Evolutionary conservation across 352 stramenopile genomes (phyloP).

Genomic region (Blastocystis sp.): DNA sequence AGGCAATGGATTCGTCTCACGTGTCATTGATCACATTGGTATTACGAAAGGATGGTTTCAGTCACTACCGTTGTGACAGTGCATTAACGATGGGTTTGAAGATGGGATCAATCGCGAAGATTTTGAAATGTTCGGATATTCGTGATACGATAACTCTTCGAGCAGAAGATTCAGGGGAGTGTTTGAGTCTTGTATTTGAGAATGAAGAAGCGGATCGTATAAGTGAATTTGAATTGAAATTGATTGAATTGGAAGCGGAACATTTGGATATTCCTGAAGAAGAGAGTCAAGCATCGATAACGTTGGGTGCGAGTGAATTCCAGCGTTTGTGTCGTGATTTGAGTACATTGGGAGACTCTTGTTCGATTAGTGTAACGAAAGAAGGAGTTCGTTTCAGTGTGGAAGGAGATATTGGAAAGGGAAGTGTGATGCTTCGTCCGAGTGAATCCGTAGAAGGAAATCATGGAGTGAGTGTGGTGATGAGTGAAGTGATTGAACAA

Average conservation of each 20-base stretch:
- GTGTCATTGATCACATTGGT: conserved; percentile 88
- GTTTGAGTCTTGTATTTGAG: conserved; percentile 94
- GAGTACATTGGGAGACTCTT: conserved; percentile 93
- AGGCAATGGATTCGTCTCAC: conserved; percentile 98
- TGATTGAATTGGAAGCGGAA: conserved; percentile 98
- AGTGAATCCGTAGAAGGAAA: conserved; percentile 71
- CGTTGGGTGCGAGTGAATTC: conserved; percentile 78
- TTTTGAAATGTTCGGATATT: conserved; percentile 96
- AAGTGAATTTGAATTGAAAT: conserved; percentile 92
- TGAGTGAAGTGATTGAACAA: conserved; percentile 94
- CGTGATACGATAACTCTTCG: conserved; percentile 93
- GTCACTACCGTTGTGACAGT: conserved; percentile 90
- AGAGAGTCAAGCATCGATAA: conserved; percentile 77
- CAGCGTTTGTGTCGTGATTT: conserved; percentile 94
- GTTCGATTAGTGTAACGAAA: conserved; percentile 85
- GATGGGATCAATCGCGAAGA: conserved; percentile 90
- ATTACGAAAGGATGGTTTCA: conserved; percentile 70
- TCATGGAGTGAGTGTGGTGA: conserved; percentile 83
- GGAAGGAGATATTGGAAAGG: conserved; percentile 84
- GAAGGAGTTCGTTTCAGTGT: conserved; percentile 93
- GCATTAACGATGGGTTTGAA: conserved; percentile 91
- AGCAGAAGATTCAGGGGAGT: conserved; percentile 88
- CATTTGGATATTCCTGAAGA: conserved; percentile 71
- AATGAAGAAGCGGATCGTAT: conserved; percentile 78
- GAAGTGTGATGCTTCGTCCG: conserved; percentile 84